A percentile compares a stretch with the other conserved stretches of the same genome.
These are phyloP conservation scores for Cryptosporidium felis DNA, from an alignment of 169 alveolate genomes.

Conservation along the genomic window DNA sequence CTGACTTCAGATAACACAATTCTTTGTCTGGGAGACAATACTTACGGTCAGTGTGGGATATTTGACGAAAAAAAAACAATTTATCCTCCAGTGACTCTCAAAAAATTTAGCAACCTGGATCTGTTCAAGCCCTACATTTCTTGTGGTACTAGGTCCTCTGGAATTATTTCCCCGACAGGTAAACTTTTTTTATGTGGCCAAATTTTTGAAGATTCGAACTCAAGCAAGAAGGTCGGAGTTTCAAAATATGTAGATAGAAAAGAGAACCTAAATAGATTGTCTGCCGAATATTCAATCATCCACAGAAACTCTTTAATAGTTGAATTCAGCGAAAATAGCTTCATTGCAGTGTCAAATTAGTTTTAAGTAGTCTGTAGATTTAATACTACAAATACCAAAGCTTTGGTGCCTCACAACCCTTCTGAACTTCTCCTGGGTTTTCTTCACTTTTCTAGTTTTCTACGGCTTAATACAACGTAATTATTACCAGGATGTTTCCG, in stretches of 20 bases:
- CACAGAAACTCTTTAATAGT: constrained; percentile 29
- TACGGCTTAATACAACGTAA: too few species aligned
- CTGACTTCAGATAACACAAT: constrained; percentile 30
- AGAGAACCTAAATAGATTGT: not conserved
- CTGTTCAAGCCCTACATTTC: constrained; percentile 32
- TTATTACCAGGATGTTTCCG: too few species aligned
- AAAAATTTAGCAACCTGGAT: constrained; percentile 31
- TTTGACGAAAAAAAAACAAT: constrained; percentile 15
- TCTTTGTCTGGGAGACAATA: constrained; percentile 55
- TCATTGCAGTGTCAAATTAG: constrained; percentile 31
- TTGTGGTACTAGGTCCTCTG: constrained; percentile 53
- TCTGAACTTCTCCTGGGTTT: too few species aligned
- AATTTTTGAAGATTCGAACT: not conserved
- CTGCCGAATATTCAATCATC: constrained; percentile 35
- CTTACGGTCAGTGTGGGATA: constrained; percentile 66
- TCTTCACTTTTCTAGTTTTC: too few species aligned
- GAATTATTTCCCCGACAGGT: constrained; percentile 53
- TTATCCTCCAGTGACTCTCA: constrained; percentile 32
- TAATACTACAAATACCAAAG: too few species aligned
- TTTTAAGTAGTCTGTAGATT: not conserved
- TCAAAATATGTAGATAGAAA: constrained; percentile 47
- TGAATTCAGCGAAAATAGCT: constrained; percentile 1
- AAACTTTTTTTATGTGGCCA: constrained; percentile 57
- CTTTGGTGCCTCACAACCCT: too few species aligned
- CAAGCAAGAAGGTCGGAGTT: constrained; percentile 27